Evolutionary conservation across 768 basidiomycete species (phyloP).

Genomic region (Tricholoma furcatifolium): DNA sequence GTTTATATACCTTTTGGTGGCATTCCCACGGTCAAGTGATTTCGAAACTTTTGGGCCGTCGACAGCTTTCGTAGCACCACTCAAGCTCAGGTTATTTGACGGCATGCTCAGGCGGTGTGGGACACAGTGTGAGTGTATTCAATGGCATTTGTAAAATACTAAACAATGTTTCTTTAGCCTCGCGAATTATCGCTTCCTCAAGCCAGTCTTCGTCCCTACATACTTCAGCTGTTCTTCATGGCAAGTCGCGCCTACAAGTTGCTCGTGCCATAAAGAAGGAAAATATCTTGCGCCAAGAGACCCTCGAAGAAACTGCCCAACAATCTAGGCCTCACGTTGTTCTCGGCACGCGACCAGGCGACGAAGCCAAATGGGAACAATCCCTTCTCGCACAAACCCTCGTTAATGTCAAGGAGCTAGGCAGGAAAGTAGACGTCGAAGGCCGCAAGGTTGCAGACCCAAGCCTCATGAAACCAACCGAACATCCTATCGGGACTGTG

Average conservation of each 20-base stretch:
- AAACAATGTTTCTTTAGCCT: constrained; percentile 20
- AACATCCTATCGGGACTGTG: constrained; percentile 36
- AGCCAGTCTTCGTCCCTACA: constrained; percentile 38
- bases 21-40: constrained; percentile 42
- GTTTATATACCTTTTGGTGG: constrained; percentile 23
- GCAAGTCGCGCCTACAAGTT: constrained; percentile 31
- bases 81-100: not conserved
- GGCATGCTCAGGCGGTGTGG: constrained; percentile 30
- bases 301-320: constrained; percentile 36
- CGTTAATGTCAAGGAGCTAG: constrained; percentile 52
- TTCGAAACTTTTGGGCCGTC: constrained; percentile 2
- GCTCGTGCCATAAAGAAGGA: constrained; percentile 37
- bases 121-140: constrained; percentile 24
- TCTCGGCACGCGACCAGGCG: constrained; percentile 66
- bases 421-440: too few relatives aligned
- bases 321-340: constrained; percentile 61
- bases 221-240: constrained; percentile 41
- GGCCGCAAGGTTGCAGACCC: constrained; percentile 14
- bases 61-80: not conserved
- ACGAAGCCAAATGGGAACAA: constrained; percentile 65
- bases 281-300: constrained; percentile 46
- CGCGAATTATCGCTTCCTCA: constrained; percentile 40
- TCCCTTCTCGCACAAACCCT: constrained; percentile 66
- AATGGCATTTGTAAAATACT: not conserved
- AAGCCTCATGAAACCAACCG: constrained; percentile 22